Base-by-base conservation (phyloP, 2,329 filamentous ascomycete genomes). In the Sarocladium kiliense region DNA sequence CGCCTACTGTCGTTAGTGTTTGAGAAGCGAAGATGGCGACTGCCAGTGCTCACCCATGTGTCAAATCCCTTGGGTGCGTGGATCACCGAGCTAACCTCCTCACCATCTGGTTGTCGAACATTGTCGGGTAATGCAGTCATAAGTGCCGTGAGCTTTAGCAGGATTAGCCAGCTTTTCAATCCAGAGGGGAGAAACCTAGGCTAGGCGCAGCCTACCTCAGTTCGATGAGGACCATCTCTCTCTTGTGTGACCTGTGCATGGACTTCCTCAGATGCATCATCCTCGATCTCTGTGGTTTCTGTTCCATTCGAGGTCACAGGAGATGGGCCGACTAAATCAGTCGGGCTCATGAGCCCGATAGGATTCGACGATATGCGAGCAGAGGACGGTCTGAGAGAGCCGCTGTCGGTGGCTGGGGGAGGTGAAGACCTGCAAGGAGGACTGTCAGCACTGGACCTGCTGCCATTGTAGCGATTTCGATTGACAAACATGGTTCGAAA, bases 21-120 rank as follows among this genome's bases (percentile, higher is more conserved):
- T n/a, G n/a, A n/a, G n/a, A n/a, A n/a, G n/a, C n/a, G n/a, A n/a
- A n/a, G n/a, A n/a, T n/a, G n/a, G n/a, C n/a, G n/a, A n/a, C n/a
- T n/a, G n/a, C n/a, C n/a, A n/a, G n/a, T n/a, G n/a, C n/a, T n/a
- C 69, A 94, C 89, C 81, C 94, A 96, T 62, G 82, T 82, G 55
- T 84, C 81, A 70, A 94, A 97, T 58, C 87, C 89, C 60, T 90
- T 80, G 0, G 92, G 91, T 16, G 89, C 90, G 76, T 96, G 92
- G 62, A 97, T 96, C 55, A 96, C 92, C 1, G 92, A 97, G 54
- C 90, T 81, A 23, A 91, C 87, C 61, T 92, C 90, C 61, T 96
- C 90, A 58, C 85, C 85, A 23, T 80, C 80, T 54, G 74, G 73
- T 53, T 79, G 77, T 66, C 85, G 74, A 68, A 86, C 64, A 57